phyloP scores from a whole-genome alignment of 2,329 filamentous ascomycete genomes.

The Aspergillus sp. region DNA sequence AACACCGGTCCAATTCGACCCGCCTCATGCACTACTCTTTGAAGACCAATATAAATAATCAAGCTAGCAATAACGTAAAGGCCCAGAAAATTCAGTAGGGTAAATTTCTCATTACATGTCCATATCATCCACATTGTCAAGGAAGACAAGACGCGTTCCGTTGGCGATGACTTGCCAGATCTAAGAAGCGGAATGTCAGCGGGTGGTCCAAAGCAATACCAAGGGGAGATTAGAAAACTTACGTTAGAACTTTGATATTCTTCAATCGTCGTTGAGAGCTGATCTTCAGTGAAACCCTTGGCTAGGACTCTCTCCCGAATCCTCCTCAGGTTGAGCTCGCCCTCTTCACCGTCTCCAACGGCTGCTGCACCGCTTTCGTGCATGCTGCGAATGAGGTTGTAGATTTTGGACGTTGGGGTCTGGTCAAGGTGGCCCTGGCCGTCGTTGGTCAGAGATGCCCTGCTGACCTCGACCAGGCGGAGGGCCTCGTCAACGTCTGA shows the following conservation, averaged over 20 bases:
- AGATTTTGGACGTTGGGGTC: constrained; percentile 86
- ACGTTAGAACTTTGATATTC: constrained; percentile 89
- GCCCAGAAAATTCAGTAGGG: not conserved
- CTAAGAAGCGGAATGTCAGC: constrained; percentile 51
- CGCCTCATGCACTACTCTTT: constrained; percentile 5
- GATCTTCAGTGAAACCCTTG: constrained; percentile 94
- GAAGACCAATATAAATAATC: constrained; percentile 1
- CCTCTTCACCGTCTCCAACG: constrained; percentile 69
- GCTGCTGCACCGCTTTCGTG: constrained; percentile 78
- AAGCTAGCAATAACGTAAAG: not conserved
- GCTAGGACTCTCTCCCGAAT: constrained; percentile 90
- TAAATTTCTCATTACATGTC: constrained; percentile 34
- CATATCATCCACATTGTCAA: constrained; percentile 61
- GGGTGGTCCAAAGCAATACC: constrained; percentile 9
- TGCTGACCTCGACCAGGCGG: constrained; percentile 86
- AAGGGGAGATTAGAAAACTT: constrained; percentile 49
- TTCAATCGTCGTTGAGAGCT: constrained; percentile 81
- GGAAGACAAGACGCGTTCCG: constrained; percentile 69
- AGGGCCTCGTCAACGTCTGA: constrained; percentile 96
- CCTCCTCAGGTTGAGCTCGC: constrained; percentile 82
- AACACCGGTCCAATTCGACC: constrained; percentile 12
- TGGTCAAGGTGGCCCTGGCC: constrained; percentile 63
- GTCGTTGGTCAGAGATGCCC: constrained; percentile 82
- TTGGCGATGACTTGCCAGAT: constrained; percentile 76
- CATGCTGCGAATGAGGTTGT: constrained; percentile 87